These are phyloP conservation scores for Suillus brevipes DNA, from an alignment of 768 basidiomycete species.

Conservation along the genomic window DNA sequence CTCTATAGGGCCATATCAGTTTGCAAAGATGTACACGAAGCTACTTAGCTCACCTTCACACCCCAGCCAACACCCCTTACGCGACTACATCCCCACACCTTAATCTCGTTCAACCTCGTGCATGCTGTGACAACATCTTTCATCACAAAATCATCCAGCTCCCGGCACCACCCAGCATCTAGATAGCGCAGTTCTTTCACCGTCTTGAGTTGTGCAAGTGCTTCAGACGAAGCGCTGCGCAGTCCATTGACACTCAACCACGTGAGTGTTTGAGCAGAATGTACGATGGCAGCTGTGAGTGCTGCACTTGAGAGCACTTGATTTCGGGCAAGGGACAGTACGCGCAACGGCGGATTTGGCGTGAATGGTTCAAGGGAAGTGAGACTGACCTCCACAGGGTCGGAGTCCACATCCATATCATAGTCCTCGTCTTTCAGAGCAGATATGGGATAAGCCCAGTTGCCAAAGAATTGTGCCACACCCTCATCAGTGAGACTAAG, in stretches of 20 bases:
- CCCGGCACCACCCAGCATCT: constrained; percentile 85
- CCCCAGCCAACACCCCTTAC: constrained; percentile 46
- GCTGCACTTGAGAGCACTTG: constrained; percentile 50
- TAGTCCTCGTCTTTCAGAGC: constrained; percentile 13
- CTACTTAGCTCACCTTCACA: constrained; percentile 39
- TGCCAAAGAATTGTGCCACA: constrained; percentile 65
- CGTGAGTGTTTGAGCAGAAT: constrained; percentile 61
- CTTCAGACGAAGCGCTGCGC: constrained; percentile 57
- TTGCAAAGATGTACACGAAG: background rate
- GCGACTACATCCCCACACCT: constrained; percentile 56
- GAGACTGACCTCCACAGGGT: background rate
- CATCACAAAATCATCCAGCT: constrained; percentile 79
- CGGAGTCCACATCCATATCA: constrained; percentile 23
- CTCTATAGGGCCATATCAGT: constrained; percentile 17
- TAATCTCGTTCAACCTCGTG: constrained; percentile 42
- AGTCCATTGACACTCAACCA: constrained; percentile 76
- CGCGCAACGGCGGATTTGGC: constrained; percentile 47
- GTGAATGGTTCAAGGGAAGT: constrained; percentile 9
- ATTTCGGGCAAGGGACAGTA: constrained; percentile 66
- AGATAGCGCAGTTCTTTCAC: constrained; percentile 51
- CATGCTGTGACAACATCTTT: constrained; percentile 61
- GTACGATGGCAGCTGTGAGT: constrained; percentile 60
- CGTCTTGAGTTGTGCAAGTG: constrained; percentile 39
- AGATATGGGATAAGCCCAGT: constrained; percentile 39
- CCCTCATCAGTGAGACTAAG: constrained; percentile 69